phyloP scores from a whole-genome alignment of 2,329 filamentous ascomycete species.

The Claviceps sp. region DNA sequence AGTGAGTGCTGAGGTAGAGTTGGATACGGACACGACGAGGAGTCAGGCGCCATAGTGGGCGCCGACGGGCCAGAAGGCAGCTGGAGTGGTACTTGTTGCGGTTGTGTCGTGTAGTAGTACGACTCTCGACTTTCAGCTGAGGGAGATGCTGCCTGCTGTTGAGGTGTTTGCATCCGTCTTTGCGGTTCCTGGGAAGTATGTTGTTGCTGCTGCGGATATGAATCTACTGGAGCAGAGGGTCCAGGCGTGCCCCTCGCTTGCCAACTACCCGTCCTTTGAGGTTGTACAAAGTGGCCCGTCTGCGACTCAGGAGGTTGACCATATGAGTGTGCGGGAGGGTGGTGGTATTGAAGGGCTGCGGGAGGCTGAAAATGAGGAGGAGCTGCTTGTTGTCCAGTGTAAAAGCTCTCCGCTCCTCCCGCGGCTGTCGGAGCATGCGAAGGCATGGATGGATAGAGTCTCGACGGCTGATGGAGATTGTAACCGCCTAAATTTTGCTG shows the following conservation, averaged over 20 bases:
- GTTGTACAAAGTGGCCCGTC: constrained; percentile 29
- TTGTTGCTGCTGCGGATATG: constrained; percentile 12
- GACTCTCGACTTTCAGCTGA: constrained; percentile 38
- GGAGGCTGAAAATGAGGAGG: constrained; percentile 19
- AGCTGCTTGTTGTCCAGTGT: constrained; percentile 55
- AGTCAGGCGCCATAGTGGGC: constrained; percentile 26
- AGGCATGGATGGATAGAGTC: constrained; percentile 60
- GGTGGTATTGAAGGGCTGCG: constrained; percentile 11
- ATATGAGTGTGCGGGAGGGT: constrained; percentile 26
- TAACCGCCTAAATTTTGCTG: constrained; percentile 63
- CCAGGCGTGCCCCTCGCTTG: constrained; percentile 25
- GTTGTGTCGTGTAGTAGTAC: constrained; percentile 42
- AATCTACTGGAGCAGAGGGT: constrained; percentile 23
- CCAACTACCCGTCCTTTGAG: constrained; percentile 40
- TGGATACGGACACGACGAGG: constrained; percentile 36
- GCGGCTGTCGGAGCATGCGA: constrained; percentile 33
- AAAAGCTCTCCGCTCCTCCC: constrained; percentile 64
- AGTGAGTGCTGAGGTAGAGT: constrained; percentile 32
- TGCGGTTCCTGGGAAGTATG: constrained; percentile 14
- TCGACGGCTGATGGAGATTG: constrained; percentile 39
- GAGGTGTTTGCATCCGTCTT: constrained; percentile 17
- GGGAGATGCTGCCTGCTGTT: constrained; percentile 15
- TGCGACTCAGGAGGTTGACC: constrained; percentile 26
- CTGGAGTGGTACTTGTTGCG: constrained; percentile 12
- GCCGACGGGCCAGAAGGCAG: constrained; percentile 24